Evolutionary conservation across 805 yeast genomes (phyloP).

Genomic region (Kuraishia ogatae): DNA sequence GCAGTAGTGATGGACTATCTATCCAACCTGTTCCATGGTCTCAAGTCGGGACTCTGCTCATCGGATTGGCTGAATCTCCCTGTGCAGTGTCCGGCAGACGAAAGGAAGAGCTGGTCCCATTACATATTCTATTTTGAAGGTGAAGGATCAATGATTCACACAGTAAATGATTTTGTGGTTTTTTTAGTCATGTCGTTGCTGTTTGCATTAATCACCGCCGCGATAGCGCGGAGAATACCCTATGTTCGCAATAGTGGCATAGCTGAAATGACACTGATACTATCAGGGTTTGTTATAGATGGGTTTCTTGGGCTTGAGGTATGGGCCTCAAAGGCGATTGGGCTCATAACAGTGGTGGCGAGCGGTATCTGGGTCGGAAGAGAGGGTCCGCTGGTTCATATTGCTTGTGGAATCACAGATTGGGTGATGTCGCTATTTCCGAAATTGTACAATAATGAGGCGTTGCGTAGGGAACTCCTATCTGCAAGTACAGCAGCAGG

Average conservation of each 20-base stretch:
- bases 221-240: slow-evolving; percentile 21
- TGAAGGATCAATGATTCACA: slow-evolving; percentile 12
- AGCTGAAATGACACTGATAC: slow-evolving; percentile 59
- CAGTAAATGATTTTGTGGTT: slow-evolving; percentile 23
- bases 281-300: slow-evolving; percentile 54
- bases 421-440: slow-evolving; percentile 25
- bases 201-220: slow-evolving; percentile 30
- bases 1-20: slow-evolving; percentile 41
- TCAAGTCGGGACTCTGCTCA: slow-evolving; percentile 44
- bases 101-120: slow-evolving; percentile 22
- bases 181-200: slow-evolving; percentile 27
- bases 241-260: slow-evolving; percentile 54
- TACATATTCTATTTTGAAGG: slow-evolving; percentile 22
- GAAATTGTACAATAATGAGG: slow-evolving; percentile 36
- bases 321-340: slow-evolving; percentile 45
- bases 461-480: slow-evolving; percentile 53
- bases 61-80: slow-evolving; percentile 17
- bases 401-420: slow-evolving; percentile 53
- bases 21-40: slow-evolving; percentile 41
- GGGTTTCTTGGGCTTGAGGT: slow-evolving; percentile 44
- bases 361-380: slow-evolving; percentile 79
- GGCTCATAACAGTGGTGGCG: slow-evolving; percentile 58
- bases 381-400: slow-evolving; percentile 83
- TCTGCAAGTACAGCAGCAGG: slow-evolving; percentile 81
- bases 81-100: slow-evolving; percentile 21